Conservation (phyloP, 2,329 filamentous ascomycete species). For the Chaetomiaceae sp. region DNA sequence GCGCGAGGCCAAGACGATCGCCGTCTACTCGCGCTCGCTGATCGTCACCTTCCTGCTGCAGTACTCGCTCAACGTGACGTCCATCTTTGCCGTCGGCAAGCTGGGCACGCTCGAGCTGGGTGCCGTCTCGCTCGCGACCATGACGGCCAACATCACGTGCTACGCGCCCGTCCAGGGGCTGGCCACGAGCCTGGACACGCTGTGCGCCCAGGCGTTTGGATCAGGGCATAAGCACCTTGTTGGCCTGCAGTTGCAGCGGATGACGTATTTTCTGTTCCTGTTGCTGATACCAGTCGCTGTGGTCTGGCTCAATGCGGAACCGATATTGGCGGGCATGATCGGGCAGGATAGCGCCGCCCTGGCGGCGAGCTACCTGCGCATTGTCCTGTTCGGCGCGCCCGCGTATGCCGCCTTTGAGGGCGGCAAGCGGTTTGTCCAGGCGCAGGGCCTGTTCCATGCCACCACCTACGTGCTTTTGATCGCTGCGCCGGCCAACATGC, state of each 20-base stretch:
- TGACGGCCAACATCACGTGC: slow-evolving; percentile 76
- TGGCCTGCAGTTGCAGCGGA: slow-evolving; percentile 74
- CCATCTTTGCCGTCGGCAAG: slow-evolving; percentile 73
- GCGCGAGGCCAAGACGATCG: slow-evolving; percentile 78
- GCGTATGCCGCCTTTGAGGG: slow-evolving; percentile 73
- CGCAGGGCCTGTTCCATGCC: slow-evolving; percentile 76
- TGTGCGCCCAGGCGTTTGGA: slow-evolving; percentile 91
- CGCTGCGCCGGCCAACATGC: slow-evolving; percentile 69
- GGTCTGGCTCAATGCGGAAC: slow-evolving; percentile 64
- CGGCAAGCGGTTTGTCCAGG: slow-evolving; percentile 75
- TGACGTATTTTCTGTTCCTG: slow-evolving; percentile 70
- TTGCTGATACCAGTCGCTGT: slow-evolving; percentile 67
- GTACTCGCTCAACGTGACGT: slow-evolving; percentile 78
- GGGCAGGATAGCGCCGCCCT: slow-evolving; percentile 66
- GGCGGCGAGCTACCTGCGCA: slow-evolving; percentile 68
- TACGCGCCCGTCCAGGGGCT: slow-evolving; percentile 79
- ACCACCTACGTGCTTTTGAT: slow-evolving; percentile 73
- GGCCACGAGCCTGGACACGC: slow-evolving; percentile 83
- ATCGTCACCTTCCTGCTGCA: slow-evolving; percentile 73
- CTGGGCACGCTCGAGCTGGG: slow-evolving; percentile 68
- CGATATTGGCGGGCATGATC: slow-evolving; percentile 61
- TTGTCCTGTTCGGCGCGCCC: slow-evolving; percentile 66
- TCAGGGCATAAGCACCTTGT: slow-evolving; percentile 87
- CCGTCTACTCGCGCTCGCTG: slow-evolving; percentile 65
- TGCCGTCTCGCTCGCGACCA: slow-evolving; percentile 64